Base-by-base conservation (phyloP, 768 basidiomycete species). In the Suillus sp. region DNA sequence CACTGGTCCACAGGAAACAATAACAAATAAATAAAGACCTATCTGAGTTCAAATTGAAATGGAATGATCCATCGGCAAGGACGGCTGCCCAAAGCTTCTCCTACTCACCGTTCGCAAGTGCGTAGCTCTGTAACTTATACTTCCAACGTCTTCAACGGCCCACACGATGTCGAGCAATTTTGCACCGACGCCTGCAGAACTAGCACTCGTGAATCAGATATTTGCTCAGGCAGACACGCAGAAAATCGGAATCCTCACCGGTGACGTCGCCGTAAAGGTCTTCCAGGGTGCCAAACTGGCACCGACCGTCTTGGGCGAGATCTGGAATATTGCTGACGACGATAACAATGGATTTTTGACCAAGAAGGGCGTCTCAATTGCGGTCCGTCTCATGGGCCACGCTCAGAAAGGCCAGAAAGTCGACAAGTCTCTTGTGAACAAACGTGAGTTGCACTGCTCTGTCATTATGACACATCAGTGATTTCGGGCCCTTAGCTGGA, bases 341-440 rank as follows among this genome's bases (percentile, higher is more conserved):
- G 89, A 95, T 37, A 96, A 98, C 80, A 92, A 92, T 65, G 97
- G 97, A 2, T 95, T 89, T 79, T 84, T 99, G 60, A 89, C 94
- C 13, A 87, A 85, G 67, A 95, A 93, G 72, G 92, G 92, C 50
- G 92, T 95, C 69, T 88, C 93, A 20, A 81, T 91, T 64, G 95
- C 93, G 32, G 81, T 96, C n/a, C 84, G 97, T 62, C 82, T 99
- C 58, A 94, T 99, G 65, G 95, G 92, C 4, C 92, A 92, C 82
- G 92, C 95, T 3, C 97, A 99, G 81, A 89, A 89, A 68, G 95
- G 89, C 66, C 90, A 91, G 72, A 83, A 83, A 65, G 74, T 91
- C 42, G 81, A 84, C 1, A 79, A 82, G 35, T 85, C 87, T 53
- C 77, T 92, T 59, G 77, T 90, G 62, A 79, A 77, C 67, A 90